Evolutionary conservation across 2,329 filamentous ascomycete species (phyloP), one percentile per base, ranked within the genome.

Genomic region (Davidsoniella neocaledoniae): DNA sequence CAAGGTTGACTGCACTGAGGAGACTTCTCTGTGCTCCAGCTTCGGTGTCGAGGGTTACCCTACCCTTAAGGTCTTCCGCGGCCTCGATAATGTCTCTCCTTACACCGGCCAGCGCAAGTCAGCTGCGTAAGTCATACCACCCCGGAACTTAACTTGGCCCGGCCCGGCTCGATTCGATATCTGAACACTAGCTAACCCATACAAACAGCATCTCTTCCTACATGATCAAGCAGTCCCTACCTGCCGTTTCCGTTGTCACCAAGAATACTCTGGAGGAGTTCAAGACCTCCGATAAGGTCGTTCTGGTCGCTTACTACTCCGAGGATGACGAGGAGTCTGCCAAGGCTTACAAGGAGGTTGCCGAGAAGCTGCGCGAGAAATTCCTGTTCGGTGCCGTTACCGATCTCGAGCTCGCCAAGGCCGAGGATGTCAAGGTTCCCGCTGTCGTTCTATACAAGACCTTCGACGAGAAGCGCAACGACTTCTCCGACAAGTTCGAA

Each of bases 41-140:
- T 85, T 84, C 61, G 88, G 86, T 55, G 88, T 98, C 41, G 87
- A 96, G 74, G 91, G 91, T 57, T 98, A 98, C 76, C 91, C 91
- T 55, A 98, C 91, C 57, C 79, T 98, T 64, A 98, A 96, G 81
- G 79, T 98, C 69, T 98, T 98, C 87, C 86, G 90, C 61, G 90
- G 91, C 59, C 68, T 70, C 41, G 86, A 95, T 9, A 86, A 83
- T 64, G 69, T 86, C 63, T 73, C 77, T 57, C 82, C 88, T 56
- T 98, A 98, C 71, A 73, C 74, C 60, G 91, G 91, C 63, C 82
- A 86, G 68, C 79, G 91, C 66, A 94, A 96, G 74, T 81, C 88
- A 57, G 79, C 77, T 66, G 74, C 73, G 76, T 79, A 68, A 68
- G 75, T 71, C 45, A 23, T 42, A 17, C 17, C n/a, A 33, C 39